These are phyloP conservation scores for Ammopiptanthus mongolicus DNA, from an alignment of 306 rosid genomes.

Conservation along the genomic window DNA sequence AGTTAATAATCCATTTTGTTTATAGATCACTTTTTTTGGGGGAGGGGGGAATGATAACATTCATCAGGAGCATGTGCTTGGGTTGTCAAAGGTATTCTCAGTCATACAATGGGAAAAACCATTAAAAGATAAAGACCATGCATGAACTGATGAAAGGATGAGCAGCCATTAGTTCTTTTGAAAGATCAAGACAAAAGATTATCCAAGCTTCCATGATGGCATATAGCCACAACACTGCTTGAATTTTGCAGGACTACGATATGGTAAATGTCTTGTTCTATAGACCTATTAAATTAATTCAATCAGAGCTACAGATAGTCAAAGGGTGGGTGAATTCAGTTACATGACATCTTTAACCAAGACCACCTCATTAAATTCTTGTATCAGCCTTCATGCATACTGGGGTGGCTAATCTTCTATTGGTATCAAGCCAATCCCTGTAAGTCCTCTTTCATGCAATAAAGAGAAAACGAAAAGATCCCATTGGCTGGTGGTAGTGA, in stretches of 20 bases:
- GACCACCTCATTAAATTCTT: neutral
- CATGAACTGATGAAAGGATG: neutral
- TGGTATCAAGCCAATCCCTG: neutral
- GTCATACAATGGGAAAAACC: neutral
- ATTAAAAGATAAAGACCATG: neutral
- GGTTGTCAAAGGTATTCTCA: neutral
- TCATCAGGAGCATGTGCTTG: neutral
- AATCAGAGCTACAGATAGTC: neutral
- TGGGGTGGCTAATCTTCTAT: neutral
- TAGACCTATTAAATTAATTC: neutral
- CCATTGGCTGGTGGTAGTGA: neutral
- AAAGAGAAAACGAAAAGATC: neutral
- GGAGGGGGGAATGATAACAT: neutral
- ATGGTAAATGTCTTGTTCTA: neutral
- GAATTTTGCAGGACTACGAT: neutral
- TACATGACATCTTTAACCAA: neutral
- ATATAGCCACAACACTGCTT: neutral
- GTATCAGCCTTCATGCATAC: neutral
- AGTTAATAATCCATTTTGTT: neutral
- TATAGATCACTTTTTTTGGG: neutral
- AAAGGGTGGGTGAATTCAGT: neutral
- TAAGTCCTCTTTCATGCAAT: neutral
- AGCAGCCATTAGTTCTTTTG: neutral
- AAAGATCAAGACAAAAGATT: neutral
- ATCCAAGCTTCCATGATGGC: neutral